Evolutionary conservation across 2,329 filamentous ascomycete species (phyloP).

Genomic region (Truncatella angustata): DNA sequence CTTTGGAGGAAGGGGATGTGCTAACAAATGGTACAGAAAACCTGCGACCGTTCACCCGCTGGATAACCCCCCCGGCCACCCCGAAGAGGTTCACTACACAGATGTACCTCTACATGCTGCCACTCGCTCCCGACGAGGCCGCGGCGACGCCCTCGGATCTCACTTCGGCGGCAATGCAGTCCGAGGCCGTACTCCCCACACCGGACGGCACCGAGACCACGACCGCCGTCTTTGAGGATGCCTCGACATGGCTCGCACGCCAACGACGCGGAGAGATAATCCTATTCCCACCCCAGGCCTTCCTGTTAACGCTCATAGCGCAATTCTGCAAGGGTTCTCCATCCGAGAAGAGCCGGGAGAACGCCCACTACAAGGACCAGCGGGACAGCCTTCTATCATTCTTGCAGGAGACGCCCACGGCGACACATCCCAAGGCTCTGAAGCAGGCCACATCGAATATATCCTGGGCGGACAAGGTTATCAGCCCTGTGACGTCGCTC

Average conservation of each 20-base stretch:
- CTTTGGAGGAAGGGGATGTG: too few species aligned
- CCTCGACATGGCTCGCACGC: slow-evolving; percentile 65
- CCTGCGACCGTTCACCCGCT: slow-evolving; percentile 82
- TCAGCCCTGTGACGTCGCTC: slow-evolving; percentile 51
- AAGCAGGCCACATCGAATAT: slow-evolving; percentile 42
- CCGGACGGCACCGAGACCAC: slow-evolving; percentile 72
- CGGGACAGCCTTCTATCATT: slow-evolving; percentile 54
- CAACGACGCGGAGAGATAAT: slow-evolving; percentile 68
- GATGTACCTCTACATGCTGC: slow-evolving; percentile 94
- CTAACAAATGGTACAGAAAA: slow-evolving; percentile 40
- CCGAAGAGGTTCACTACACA: slow-evolving; percentile 86
- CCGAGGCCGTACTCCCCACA: slow-evolving; percentile 60
- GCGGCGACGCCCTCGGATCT: slow-evolving; percentile 17
- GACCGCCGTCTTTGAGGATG: slow-evolving; percentile 73
- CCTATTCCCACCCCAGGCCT: slow-evolving; percentile 87
- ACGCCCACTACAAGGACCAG: slow-evolving; percentile 44
- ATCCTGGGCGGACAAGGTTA: slow-evolving; percentile 61
- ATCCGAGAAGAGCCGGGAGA: slow-evolving; percentile 17
- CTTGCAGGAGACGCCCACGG: slow-evolving; percentile 42
- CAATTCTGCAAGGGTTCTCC: slow-evolving; percentile 44
- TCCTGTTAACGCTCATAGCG: slow-evolving; percentile 61
- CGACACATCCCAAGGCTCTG: slow-evolving; percentile 36
- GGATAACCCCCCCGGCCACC: slow-evolving; percentile 77
- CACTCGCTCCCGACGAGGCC: slow-evolving; percentile 40
- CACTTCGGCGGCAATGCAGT: slow-evolving; percentile 33